These are phyloP conservation scores for Epichloe uncinata DNA, from an alignment of 2,329 filamentous ascomycete species.

Conservation along the genomic window DNA sequence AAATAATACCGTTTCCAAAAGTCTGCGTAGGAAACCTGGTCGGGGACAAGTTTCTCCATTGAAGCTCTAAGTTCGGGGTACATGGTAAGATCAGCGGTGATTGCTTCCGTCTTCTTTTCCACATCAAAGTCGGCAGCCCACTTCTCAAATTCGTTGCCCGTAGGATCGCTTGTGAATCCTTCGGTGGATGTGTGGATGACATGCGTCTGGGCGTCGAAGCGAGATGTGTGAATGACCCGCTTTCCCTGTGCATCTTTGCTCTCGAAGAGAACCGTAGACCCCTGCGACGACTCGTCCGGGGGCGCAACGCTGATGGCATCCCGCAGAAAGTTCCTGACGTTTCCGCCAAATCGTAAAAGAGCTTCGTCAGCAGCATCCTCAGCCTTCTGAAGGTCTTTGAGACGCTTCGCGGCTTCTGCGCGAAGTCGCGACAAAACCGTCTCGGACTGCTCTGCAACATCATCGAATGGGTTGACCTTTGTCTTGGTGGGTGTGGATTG, in stretches of 20 bases:
- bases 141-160: slow-evolving; percentile 55
- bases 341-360: slow-evolving; percentile 78
- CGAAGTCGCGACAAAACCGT: slow-evolving; percentile 66
- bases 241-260: slow-evolving; percentile 84
- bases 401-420: slow-evolving; percentile 62
- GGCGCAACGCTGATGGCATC: slow-evolving; percentile 85
- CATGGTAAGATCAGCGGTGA: slow-evolving; percentile 68
- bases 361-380: slow-evolving; percentile 96
- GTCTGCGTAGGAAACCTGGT: slow-evolving; percentile 70
- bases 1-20: slow-evolving; percentile 98
- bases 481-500: slow-evolving; percentile 34
- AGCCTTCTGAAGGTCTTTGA: slow-evolving; percentile 81
- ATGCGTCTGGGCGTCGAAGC: slow-evolving; percentile 91
- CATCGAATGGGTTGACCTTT: slow-evolving; percentile 26
- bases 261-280: slow-evolving; percentile 70
- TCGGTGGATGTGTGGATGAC: slow-evolving; percentile 80
- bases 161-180: slow-evolving; percentile 72
- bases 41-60: slow-evolving; percentile 95
- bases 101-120: slow-evolving; percentile 72
- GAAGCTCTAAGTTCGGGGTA: slow-evolving; percentile 74
- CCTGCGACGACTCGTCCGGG: slow-evolving; percentile 41
- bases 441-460: slow-evolving; percentile 34
- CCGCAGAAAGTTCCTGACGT: slow-evolving; percentile 75
- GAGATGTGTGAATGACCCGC: slow-evolving; percentile 84
- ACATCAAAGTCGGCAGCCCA: slow-evolving; percentile 68